These are phyloP conservation scores for Vavraia culicis DNA, from an alignment of 371 early-diverging fungal genomes.

Conservation along the genomic window DNA sequence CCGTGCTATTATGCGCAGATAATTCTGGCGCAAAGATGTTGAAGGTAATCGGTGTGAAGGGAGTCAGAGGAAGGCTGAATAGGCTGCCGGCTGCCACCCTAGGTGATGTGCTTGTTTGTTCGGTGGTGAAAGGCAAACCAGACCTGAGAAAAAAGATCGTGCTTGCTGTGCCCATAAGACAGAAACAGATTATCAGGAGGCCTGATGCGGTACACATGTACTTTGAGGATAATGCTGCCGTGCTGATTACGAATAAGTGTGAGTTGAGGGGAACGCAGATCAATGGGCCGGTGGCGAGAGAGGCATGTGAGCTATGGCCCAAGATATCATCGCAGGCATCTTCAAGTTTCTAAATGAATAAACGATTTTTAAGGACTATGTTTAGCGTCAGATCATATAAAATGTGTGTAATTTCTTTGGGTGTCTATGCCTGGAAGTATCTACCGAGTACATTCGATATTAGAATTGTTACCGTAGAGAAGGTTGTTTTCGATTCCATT, in stretches of 20 bases:
- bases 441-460: too few species aligned
- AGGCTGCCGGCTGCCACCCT: slow-evolving; percentile 92
- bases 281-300: slow-evolving; percentile 98
- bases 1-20: slow-evolving; percentile 97
- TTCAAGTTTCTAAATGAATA: slow-evolving; percentile 17
- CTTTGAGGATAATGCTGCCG: slow-evolving; percentile 90
- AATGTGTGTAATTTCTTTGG: too few species aligned
- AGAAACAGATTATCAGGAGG: slow-evolving; percentile 96
- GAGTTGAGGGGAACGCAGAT: slow-evolving; percentile 99
- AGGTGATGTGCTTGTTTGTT: slow-evolving; percentile 95
- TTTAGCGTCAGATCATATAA: too few species aligned
- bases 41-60: slow-evolving; percentile 88
- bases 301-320: slow-evolving; percentile 99
- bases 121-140: slow-evolving; percentile 99
- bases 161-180: slow-evolving; percentile 94
- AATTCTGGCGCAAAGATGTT: slow-evolving; percentile 99
- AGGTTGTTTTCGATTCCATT: too few species aligned
- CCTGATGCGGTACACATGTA: slow-evolving; percentile 92
- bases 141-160: slow-evolving; percentile 98
- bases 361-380: too few species aligned
- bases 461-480: too few species aligned
- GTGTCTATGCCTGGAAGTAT: too few species aligned
- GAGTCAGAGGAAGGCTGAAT: slow-evolving; percentile 82
- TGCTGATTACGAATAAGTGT: slow-evolving; percentile 93
- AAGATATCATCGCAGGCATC: slow-evolving; percentile 81